Conservation (phyloP, 495 filamentous ascomycete species). For the Hyphodiscus hymeniophilus region DNA sequence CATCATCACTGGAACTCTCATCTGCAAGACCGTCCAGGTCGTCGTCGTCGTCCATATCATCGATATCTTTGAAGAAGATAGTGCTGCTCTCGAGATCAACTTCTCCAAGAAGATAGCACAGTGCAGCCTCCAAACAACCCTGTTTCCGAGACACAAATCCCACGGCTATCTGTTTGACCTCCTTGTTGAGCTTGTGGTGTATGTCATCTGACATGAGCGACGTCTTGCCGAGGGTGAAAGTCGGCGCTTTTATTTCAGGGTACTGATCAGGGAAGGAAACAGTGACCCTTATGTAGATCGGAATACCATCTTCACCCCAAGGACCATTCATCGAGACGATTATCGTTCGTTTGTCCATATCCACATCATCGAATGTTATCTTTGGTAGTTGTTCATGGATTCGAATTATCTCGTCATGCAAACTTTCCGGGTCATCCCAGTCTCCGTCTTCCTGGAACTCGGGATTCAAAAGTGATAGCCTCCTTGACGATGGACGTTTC, state of each 20-base stretch:
- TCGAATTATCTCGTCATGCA: conserved; percentile 81
- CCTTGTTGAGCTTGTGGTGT: conserved; percentile 51
- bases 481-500: conserved; percentile 13
- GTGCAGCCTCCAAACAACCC: conserved; percentile 73
- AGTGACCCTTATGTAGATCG: conserved; percentile 69
- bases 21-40: conserved; percentile 47
- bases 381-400: conserved; percentile 77
- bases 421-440: conserved; percentile 71
- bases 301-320: conserved; percentile 65
- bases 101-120: conserved; percentile 81
- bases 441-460: conserved; percentile 32
- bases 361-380: conserved; percentile 78
- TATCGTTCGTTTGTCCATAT: conserved; percentile 63
- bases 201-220: conserved; percentile 65
- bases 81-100: conserved; percentile 67
- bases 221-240: conserved; percentile 68
- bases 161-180: conserved; percentile 62
- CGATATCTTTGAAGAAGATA: conserved; percentile 52
- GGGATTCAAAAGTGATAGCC: conserved; percentile 19
- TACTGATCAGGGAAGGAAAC: conserved; percentile 75
- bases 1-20: conserved; percentile 79
- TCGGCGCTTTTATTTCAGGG: conserved; percentile 57
- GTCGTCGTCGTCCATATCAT: conserved; percentile 56
- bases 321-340: conserved; percentile 78
- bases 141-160: conserved; percentile 59